Evolutionary conservation across 2,329 filamentous ascomycete species (phyloP).

Genomic region (Dactylellina parvicollis): DNA sequence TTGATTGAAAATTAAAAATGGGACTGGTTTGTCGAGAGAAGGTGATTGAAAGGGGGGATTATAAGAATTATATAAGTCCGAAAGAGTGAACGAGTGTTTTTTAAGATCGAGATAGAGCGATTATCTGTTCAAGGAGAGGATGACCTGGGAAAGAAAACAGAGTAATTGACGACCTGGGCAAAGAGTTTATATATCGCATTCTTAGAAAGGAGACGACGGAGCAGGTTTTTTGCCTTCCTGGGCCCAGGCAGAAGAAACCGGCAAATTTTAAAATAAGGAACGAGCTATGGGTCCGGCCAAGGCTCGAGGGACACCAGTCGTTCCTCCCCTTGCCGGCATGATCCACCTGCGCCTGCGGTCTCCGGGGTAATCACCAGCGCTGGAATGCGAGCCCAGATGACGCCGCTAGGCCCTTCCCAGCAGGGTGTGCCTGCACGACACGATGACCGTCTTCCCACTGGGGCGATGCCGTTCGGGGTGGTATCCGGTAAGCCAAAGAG

Average conservation of each 20-base stretch:
- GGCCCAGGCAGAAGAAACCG: conserved; percentile 19
- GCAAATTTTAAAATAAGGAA: conserved; percentile 53
- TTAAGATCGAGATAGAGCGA: not conserved
- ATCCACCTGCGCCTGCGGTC: not conserved
- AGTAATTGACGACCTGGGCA: not conserved
- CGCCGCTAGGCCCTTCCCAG: conserved; percentile 28
- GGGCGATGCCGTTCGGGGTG: conserved; percentile 31
- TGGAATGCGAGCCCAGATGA: not conserved
- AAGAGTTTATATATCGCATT: conserved; percentile 47
- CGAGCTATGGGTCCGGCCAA: conserved; percentile 2
- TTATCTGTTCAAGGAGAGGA: conserved; percentile 39
- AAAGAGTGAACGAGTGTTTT: conserved; percentile 46
- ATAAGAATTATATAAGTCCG: conserved; percentile 27
- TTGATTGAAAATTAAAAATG: conserved; percentile 41
- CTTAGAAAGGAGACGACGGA: not conserved
- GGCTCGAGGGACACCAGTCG: conserved; percentile 14
- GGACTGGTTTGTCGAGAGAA: conserved; percentile 42
- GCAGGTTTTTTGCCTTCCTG: conserved; percentile 9
- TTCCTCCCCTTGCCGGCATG: conserved; percentile 19
- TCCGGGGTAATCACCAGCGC: conserved; percentile 28
- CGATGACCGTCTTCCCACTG: conserved; percentile 9
- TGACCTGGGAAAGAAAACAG: conserved; percentile 19
- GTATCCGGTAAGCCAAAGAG: conserved; percentile 36
- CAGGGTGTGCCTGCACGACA: conserved; percentile 32
- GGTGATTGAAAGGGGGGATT: conserved; percentile 1